A percentile compares a stretch with the other conserved stretches of the same genome.
phyloP scores from a whole-genome alignment of 352 stramenopile species.

The Phytopythium ostracodes region DNA sequence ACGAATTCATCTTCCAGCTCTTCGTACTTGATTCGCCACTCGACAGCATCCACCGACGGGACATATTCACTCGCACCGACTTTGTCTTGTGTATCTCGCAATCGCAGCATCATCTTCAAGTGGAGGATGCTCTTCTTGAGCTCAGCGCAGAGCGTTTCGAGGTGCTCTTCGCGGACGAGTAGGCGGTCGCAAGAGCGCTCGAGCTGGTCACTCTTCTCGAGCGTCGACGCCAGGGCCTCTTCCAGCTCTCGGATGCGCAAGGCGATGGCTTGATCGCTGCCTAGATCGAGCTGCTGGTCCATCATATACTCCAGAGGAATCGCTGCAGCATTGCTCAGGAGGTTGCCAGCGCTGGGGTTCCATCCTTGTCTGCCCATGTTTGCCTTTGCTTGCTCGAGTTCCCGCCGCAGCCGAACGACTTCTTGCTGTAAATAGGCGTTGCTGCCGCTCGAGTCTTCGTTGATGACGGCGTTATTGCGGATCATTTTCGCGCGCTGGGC shows the following conservation, averaged over 20 bases:
- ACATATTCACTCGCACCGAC: slow-evolving; percentile 40
- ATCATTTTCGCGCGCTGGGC: slow-evolving; percentile 83
- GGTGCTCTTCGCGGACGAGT: slow-evolving; percentile 44
- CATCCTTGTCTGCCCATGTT: not conserved
- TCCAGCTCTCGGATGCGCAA: slow-evolving; percentile 60
- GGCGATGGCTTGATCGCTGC: slow-evolving; percentile 33
- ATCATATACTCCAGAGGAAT: not conserved
- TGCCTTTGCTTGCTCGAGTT: slow-evolving; percentile 50
- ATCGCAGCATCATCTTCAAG: slow-evolving; percentile 50
- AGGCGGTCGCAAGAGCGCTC: slow-evolving; percentile 55
- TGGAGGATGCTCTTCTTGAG: slow-evolving; percentile 58
- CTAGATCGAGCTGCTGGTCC: slow-evolving; percentile 5
- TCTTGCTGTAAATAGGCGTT: slow-evolving; percentile 68
- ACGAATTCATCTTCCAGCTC: slow-evolving; percentile 60
- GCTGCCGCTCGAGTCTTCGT: slow-evolving; percentile 73
- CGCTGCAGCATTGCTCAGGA: not conserved
- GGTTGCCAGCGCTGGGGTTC: not conserved
- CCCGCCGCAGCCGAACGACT: slow-evolving; percentile 47
- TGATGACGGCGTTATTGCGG: slow-evolving; percentile 81
- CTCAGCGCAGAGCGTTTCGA: slow-evolving; percentile 44
- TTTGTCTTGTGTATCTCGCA: slow-evolving; percentile 18
- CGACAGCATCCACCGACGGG: slow-evolving; percentile 67
- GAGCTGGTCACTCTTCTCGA: slow-evolving; percentile 56
- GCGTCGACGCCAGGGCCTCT: slow-evolving; percentile 44
- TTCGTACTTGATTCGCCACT: slow-evolving; percentile 84